A percentile compares a stretch with the other conserved stretches of the same genome.
Evolutionary conservation across 805 yeast species (phyloP).

Genomic region (Henningerozyma blattae): DNA sequence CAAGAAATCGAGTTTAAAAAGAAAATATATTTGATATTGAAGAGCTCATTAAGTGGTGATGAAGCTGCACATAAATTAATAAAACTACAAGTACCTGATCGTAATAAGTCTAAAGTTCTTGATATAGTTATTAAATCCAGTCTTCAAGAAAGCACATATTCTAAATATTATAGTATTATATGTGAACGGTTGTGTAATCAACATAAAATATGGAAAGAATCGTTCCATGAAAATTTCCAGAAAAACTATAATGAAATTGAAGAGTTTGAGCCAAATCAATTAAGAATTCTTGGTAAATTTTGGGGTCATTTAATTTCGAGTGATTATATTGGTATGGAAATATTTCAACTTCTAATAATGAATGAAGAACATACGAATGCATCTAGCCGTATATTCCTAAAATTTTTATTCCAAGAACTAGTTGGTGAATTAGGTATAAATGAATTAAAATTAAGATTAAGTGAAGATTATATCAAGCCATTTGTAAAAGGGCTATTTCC

Average conservation of each 20-base stretch:
- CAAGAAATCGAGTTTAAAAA: slow-evolving; percentile 57
- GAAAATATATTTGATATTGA: slow-evolving; percentile 65
- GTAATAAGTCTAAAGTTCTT: slow-evolving; percentile 41
- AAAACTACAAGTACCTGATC: slow-evolving; percentile 31
- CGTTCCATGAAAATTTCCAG: slow-evolving; percentile 42
- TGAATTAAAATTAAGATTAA: slow-evolving; percentile 36
- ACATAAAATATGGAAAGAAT: slow-evolving; percentile 42
- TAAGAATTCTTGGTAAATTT: slow-evolving; percentile 70
- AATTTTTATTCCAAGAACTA: slow-evolving; percentile 69
- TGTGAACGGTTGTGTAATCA: slow-evolving; percentile 51
- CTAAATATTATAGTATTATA: slow-evolving; percentile 72
- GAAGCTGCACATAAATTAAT: slow-evolving; percentile 85
- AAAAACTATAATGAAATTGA: slow-evolving; percentile 47
- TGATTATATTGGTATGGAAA: slow-evolving; percentile 55
- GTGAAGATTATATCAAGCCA: slow-evolving; percentile 40
- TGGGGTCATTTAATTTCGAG: slow-evolving; percentile 77
- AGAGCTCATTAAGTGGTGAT: slow-evolving; percentile 83
- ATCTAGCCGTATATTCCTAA: slow-evolving; percentile 66
- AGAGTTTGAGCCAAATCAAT: slow-evolving; percentile 55
- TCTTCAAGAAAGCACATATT: slow-evolving; percentile 75
- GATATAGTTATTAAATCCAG: slow-evolving; percentile 74
- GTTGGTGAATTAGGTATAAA: slow-evolving; percentile 61
- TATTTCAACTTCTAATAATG: slow-evolving; percentile 41
- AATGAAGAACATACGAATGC: slow-evolving; percentile 70
- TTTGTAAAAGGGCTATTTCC: slow-evolving; percentile 57